A percentile compares a stretch with the other conserved stretches of the same genome.
Evolutionary conservation across 2,329 filamentous ascomycete species (phyloP).

Genomic region (Xylaria arbuscula): DNA sequence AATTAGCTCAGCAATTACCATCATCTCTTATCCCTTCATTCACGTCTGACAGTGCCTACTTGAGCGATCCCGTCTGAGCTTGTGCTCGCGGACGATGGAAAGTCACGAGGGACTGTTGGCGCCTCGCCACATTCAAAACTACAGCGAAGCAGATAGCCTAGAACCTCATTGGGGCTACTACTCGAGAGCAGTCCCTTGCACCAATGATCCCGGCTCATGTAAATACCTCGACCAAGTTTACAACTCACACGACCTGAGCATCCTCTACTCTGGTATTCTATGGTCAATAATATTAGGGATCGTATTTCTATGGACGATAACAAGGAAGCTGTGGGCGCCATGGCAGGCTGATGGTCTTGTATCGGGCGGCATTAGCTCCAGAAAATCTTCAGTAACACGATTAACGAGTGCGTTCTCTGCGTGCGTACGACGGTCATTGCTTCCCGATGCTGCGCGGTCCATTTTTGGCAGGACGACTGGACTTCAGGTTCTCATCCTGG

Average conservation of each 20-base stretch:
- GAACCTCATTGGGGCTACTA: slow-evolving; percentile 68
- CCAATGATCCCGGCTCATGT: slow-evolving; percentile 67
- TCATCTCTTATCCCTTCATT: background rate
- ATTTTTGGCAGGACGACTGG: slow-evolving; percentile 76
- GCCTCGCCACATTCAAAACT: slow-evolving; percentile 59
- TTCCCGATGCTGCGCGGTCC: slow-evolving; percentile 67
- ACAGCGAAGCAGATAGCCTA: slow-evolving; percentile 52
- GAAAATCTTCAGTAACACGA: slow-evolving; percentile 41
- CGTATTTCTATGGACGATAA: slow-evolving; percentile 57
- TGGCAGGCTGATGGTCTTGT: slow-evolving; percentile 3
- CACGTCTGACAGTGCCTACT: slow-evolving; percentile 14
- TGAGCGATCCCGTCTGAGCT: background rate
- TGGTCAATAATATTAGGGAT: slow-evolving; percentile 60
- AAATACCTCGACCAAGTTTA: slow-evolving; percentile 67
- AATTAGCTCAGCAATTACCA: background rate
- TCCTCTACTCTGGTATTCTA: slow-evolving; percentile 63
- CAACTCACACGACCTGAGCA: slow-evolving; percentile 59
- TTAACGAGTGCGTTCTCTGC: slow-evolving; percentile 55
- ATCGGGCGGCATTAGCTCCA: slow-evolving; percentile 32
- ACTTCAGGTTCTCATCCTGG: slow-evolving; percentile 72
- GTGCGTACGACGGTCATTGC: slow-evolving; percentile 62
- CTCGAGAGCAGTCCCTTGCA: slow-evolving; percentile 65
- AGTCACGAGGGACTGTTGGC: slow-evolving; percentile 37
- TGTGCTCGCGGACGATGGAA: slow-evolving; percentile 38
- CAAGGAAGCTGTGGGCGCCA: slow-evolving; percentile 39